These are phyloP conservation scores for Apostasia shenzhenica DNA, from an alignment of 106 monocot species.

Conservation along the genomic window DNA sequence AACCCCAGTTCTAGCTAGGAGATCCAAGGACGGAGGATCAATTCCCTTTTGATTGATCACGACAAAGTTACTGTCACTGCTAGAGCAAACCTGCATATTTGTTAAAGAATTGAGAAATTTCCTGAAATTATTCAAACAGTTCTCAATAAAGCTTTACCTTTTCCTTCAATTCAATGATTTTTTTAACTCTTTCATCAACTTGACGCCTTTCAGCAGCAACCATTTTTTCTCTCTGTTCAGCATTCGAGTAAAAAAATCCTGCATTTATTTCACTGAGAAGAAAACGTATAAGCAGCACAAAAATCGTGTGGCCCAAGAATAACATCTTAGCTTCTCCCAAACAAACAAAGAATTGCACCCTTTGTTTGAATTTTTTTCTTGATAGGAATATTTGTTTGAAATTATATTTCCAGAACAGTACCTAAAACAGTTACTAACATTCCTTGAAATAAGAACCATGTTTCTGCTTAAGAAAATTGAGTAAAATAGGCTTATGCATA, in stretches of 20 bases:
- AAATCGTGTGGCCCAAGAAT: too few species aligned
- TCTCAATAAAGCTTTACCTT: slow-evolving; percentile 34
- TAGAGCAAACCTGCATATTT: slow-evolving; percentile 60
- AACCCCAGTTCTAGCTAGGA: slow-evolving; percentile 94
- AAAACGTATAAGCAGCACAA: slow-evolving; percentile 11
- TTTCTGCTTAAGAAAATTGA: too few species aligned
- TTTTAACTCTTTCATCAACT: slow-evolving; percentile 83
- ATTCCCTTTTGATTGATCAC: slow-evolving; percentile 99
- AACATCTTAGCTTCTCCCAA: too few species aligned
- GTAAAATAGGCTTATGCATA: too few species aligned
- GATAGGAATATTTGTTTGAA: too few species aligned
- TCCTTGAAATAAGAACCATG: too few species aligned
- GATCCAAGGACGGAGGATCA: slow-evolving; percentile 95
- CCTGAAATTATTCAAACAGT: neutral
- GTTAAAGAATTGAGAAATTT: neutral
- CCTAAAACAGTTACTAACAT: too few species aligned
- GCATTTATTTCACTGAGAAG: slow-evolving; percentile 93
- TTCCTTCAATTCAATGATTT: slow-evolving; percentile 89
- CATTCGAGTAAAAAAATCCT: slow-evolving; percentile 97
- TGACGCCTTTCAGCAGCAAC: slow-evolving; percentile 92
- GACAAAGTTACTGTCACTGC: slow-evolving; percentile 79
- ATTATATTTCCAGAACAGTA: too few species aligned
- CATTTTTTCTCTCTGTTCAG: slow-evolving; percentile 98
- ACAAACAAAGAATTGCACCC: too few species aligned
- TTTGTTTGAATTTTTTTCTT: too few species aligned